Percentiles rank a stretch among this genome's conserved stretches.
These are phyloP conservation scores for Eimeria acervulina DNA, from an alignment of 169 alveolate species.

Conservation along the genomic window DNA sequence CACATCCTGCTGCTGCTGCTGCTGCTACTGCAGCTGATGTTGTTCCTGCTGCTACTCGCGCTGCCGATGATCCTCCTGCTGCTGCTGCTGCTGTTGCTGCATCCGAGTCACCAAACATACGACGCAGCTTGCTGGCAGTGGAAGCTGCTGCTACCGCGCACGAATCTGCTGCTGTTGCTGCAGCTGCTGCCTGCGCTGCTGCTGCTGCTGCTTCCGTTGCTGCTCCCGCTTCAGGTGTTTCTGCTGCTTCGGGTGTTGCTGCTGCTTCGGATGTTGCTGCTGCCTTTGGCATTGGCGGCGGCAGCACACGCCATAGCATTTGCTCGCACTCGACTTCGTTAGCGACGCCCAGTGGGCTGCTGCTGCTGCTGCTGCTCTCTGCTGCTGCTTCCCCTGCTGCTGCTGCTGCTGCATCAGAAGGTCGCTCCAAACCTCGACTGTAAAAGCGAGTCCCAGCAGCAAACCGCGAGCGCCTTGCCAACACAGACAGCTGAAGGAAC, in stretches of 20 bases:
- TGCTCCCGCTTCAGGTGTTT: not conserved
- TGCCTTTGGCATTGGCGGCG: not conserved
- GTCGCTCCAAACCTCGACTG: constrained; percentile 69
- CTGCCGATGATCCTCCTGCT: not conserved
- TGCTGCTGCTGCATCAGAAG: constrained; percentile 22
- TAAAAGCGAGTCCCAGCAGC: constrained; percentile 97
- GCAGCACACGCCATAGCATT: constrained; percentile 86
- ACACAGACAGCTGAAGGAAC: constrained; percentile 91
- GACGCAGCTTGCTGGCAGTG: not conserved
- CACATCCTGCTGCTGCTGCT: constrained; percentile 36
- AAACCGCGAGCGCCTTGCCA: constrained; percentile 90
- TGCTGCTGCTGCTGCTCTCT: constrained; percentile 33
- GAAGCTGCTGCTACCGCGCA: not conserved
- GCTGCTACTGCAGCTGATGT: constrained; percentile 16
- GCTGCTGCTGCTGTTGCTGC: not conserved
- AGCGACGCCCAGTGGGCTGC: constrained; percentile 86
- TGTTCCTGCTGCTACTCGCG: not conserved
- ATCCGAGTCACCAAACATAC: too few species aligned
- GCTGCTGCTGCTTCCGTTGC: not conserved
- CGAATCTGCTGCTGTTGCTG: not conserved
- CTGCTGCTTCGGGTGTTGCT: constrained; percentile 19
- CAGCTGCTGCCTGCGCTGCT: not conserved
- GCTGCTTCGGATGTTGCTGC: constrained; percentile 1
- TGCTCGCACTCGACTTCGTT: constrained; percentile 98
- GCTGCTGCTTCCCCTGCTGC: not conserved